Conservation (phyloP, 768 basidiomycete genomes). For the Amanita inopinata region DNA sequence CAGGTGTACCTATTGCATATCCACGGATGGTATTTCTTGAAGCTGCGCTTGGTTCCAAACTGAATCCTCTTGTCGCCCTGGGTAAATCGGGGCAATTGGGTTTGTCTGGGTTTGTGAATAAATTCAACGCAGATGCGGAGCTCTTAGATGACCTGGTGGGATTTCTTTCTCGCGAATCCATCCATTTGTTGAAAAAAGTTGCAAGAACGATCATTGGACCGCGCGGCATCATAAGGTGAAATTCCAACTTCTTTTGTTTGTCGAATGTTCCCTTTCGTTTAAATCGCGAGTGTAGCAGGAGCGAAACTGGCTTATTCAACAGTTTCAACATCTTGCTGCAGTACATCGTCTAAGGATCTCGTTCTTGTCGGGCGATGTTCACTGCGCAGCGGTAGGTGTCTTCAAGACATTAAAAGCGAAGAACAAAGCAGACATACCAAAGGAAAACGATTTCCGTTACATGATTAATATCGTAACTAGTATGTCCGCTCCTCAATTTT, state of each 20-base stretch:
- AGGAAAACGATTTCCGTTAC: slow-evolving; percentile 65
- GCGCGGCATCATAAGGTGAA: slow-evolving; percentile 66
- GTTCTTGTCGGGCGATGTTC: slow-evolving; percentile 90
- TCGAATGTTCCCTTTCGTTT: slow-evolving; percentile 3
- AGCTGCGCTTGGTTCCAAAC: slow-evolving; percentile 63
- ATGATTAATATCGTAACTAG: slow-evolving; percentile 88
- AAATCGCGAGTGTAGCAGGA: slow-evolving; percentile 48
- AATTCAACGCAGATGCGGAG: slow-evolving; percentile 89
- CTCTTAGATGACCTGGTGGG: slow-evolving; percentile 83
- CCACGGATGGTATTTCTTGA: slow-evolving; percentile 91
- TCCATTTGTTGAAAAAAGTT: background rate
- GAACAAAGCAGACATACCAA: slow-evolving; percentile 35
- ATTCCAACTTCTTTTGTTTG: too few species aligned
- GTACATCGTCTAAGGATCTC: slow-evolving; percentile 61
- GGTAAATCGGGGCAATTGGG: slow-evolving; percentile 60
- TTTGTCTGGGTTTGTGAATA: slow-evolving; percentile 74
- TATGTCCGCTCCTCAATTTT: too few species aligned
- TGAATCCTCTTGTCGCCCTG: slow-evolving; percentile 76
- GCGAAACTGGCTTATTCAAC: slow-evolving; percentile 79
- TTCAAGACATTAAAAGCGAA: slow-evolving; percentile 59
- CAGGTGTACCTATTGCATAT: slow-evolving; percentile 80
- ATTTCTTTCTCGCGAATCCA: slow-evolving; percentile 1
- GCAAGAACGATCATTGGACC: slow-evolving; percentile 89
- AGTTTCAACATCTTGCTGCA: slow-evolving; percentile 65
- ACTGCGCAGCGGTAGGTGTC: slow-evolving; percentile 77